Evolutionary conservation across 106 monocot genomes (phyloP).

Genomic region (Triglochin maritima): DNA sequence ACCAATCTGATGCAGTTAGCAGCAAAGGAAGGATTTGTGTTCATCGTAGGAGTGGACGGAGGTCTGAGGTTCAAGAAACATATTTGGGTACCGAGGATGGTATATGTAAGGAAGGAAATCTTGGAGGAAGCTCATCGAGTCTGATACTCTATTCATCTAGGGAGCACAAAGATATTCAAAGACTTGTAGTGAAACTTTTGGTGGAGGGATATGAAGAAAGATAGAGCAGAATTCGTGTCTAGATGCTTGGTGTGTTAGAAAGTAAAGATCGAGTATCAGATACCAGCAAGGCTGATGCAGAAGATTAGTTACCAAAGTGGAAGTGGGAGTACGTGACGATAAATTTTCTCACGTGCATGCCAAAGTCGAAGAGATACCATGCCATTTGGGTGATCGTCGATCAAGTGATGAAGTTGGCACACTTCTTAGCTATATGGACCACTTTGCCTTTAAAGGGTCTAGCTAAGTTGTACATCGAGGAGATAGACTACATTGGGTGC

Average conservation of each 20-base stretch:
- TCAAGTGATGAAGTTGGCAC: not conserved
- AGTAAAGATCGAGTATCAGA: slow-evolving; percentile 1
- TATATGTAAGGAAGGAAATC: not conserved
- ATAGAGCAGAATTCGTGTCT: not conserved
- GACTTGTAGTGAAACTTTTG: not conserved
- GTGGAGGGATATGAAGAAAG: slow-evolving; percentile 1
- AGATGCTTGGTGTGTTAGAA: not conserved
- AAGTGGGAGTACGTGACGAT: slow-evolving; percentile 4
- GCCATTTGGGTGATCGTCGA: slow-evolving; percentile 2
- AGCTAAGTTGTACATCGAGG: too few species aligned
- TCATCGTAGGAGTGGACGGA: too few species aligned
- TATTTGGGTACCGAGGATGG: not conserved
- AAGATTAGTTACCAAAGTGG: not conserved
- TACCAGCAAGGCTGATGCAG: not conserved
- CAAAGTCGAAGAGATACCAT: not conserved
- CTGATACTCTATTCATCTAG: not conserved
- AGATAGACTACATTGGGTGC: not conserved
- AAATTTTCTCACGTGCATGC: not conserved
- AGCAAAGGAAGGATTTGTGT: too few species aligned
- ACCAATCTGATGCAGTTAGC: too few species aligned
- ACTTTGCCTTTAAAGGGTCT: not conserved
- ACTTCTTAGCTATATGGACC: not conserved
- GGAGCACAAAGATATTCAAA: not conserved
- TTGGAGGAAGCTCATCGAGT: not conserved
- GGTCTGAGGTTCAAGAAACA: not conserved